Conservation (phyloP, 352 stramenopile genomes). For the Globisporangium spiculum region DNA sequence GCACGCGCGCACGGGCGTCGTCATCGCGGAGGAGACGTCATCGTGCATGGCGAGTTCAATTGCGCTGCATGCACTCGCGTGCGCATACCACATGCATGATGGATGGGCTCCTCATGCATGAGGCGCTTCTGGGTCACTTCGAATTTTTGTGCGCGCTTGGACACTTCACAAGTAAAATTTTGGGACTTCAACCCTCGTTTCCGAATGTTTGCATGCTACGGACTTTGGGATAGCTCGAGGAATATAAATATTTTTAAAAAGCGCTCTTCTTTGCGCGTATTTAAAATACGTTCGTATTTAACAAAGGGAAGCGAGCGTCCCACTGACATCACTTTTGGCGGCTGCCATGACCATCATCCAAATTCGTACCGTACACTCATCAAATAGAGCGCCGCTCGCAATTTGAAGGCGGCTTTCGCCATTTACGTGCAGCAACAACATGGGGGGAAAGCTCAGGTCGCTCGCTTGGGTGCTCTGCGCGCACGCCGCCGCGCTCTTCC, state of each 20-base stretch:
- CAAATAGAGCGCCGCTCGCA: constrained; percentile 3
- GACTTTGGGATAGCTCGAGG: not conserved
- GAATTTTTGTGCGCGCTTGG: not conserved
- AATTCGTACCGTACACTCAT: not conserved
- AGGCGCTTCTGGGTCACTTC: not conserved
- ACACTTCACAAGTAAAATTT: not conserved
- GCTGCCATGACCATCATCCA: not conserved
- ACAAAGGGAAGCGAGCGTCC: not conserved
- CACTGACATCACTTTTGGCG: not conserved
- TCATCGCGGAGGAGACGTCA: not conserved
- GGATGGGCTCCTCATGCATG: not conserved
- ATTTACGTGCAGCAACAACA: not conserved
- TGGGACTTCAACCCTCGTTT: constrained; percentile 1
- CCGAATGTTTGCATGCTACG: not conserved
- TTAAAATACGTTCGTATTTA: not conserved
- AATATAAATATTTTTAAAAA: not conserved
- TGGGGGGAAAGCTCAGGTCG: constrained; percentile 1
- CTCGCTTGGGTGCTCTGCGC: constrained; percentile 38
- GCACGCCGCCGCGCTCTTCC: constrained; percentile 56
- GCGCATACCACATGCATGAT: not conserved
- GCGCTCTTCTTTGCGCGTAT: not conserved
- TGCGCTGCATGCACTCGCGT: not conserved
- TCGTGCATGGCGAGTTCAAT: too few relatives aligned
- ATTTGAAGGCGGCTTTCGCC: not conserved
- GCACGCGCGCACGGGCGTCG: not conserved